Conservation (phyloP, 768 basidiomycete genomes). For the Roridomyces roridus region DNA sequence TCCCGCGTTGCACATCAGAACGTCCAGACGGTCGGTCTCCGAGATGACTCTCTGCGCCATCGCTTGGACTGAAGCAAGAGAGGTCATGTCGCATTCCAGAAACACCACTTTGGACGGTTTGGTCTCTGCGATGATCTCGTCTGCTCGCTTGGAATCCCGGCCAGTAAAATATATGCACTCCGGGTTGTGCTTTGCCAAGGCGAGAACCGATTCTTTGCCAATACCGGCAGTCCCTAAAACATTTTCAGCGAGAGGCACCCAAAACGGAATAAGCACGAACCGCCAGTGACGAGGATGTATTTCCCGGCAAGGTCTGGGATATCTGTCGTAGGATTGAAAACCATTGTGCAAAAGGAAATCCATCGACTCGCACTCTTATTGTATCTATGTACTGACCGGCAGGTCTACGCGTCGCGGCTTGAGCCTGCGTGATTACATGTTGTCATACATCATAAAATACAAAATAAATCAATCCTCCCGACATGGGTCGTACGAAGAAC, state of each 20-base stretch:
- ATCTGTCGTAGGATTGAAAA: conserved; percentile 13
- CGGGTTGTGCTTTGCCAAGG: conserved; percentile 18
- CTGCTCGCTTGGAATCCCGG: conserved; percentile 9
- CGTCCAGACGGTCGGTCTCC: conserved; percentile 16
- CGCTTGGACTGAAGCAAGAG: conserved; percentile 11
- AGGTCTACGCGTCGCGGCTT: no score
- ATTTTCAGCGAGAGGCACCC: background rate
- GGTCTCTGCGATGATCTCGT: conserved; percentile 1
- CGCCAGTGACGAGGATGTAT: conserved; percentile 20
- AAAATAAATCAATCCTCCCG: background rate
- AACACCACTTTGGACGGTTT: background rate
- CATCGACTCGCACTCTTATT: no score
- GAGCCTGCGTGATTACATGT: no score
- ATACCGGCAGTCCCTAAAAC: conserved; percentile 18
- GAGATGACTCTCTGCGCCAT: conserved; percentile 1
- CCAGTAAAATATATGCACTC: conserved; percentile 20
- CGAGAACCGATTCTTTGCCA: conserved; percentile 14
- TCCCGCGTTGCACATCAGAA: conserved; percentile 19
- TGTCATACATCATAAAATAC: no score
- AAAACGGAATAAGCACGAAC: background rate
- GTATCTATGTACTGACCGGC: no score
- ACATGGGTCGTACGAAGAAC: conserved; percentile 48
- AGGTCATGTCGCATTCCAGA: conserved; percentile 17
- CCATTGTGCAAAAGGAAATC: no score
- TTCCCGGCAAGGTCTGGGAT: conserved; percentile 19